Conservation (phyloP, 805 yeast species). For the Starmerella tilneyi region DNA sequence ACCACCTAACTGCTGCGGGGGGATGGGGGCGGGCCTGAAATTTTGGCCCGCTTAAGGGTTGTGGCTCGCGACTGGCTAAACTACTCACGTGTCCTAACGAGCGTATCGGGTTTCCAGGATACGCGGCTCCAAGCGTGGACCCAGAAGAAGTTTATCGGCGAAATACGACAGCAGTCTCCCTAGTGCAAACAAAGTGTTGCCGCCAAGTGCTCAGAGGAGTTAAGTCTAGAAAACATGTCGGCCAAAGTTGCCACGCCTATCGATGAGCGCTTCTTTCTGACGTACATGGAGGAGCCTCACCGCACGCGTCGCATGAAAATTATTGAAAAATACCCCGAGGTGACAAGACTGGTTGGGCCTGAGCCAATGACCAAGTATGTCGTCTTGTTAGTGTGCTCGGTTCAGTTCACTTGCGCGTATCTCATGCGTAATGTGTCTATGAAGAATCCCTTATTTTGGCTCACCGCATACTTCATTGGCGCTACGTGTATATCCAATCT, state of each 20-base stretch:
- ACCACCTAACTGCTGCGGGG: slow-evolving; percentile 8
- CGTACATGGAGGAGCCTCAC: slow-evolving; percentile 73
- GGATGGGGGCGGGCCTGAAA: slow-evolving; percentile 2
- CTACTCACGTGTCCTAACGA: too few species aligned
- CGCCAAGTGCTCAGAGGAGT: neutral
- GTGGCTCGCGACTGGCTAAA: neutral
- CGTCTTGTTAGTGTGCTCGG: slow-evolving; percentile 48
- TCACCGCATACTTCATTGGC: slow-evolving; percentile 66
- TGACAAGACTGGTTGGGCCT: slow-evolving; percentile 68
- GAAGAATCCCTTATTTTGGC: slow-evolving; percentile 44
- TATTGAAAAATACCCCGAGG: slow-evolving; percentile 65
- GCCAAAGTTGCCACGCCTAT: slow-evolving; percentile 3
- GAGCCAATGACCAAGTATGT: slow-evolving; percentile 81
- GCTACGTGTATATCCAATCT: slow-evolving; percentile 79
- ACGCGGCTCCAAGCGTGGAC: neutral
- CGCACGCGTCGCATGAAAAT: slow-evolving; percentile 61
- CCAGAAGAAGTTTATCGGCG: neutral
- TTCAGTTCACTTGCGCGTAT: slow-evolving; percentile 62
- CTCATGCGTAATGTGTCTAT: slow-evolving; percentile 47
- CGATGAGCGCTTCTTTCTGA: slow-evolving; percentile 55
- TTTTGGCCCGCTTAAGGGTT: slow-evolving; percentile 5
- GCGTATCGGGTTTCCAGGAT: too few species aligned
- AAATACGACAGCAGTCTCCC: neutral
- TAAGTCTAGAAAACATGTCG: neutral
- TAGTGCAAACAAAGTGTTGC: neutral